Conservation (phyloP, 2,329 filamentous ascomycete genomes). For the Monosporascus sp. region DNA sequence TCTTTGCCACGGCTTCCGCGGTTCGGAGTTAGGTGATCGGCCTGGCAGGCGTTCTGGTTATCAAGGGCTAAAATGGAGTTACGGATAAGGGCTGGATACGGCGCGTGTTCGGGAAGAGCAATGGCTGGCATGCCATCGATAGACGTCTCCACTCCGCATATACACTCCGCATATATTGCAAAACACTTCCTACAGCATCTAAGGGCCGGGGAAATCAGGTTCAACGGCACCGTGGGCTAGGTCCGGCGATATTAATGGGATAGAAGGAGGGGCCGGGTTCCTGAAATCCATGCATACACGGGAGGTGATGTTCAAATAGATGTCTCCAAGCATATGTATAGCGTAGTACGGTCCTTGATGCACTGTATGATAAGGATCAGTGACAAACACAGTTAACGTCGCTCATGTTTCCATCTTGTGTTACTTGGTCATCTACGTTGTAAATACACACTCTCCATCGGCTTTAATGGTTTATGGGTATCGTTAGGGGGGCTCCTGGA, state of each 20-base stretch:
- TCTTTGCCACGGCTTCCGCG: neutral
- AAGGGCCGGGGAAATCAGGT: slow-evolving; percentile 4
- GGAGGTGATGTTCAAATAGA: neutral
- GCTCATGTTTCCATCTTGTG: too few relatives aligned
- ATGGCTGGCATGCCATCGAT: slow-evolving; percentile 25
- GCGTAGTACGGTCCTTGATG: neutral
- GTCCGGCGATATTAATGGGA: too few relatives aligned
- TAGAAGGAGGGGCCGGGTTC: neutral
- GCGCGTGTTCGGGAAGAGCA: slow-evolving; percentile 18
- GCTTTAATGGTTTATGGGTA: too few relatives aligned
- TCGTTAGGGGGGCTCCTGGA: too few relatives aligned
- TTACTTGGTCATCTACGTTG: too few relatives aligned
- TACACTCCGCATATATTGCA: slow-evolving; percentile 38
- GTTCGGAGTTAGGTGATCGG: neutral
- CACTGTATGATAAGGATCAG: neutral
- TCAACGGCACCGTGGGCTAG: neutral
- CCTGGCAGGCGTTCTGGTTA: neutral
- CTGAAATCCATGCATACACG: neutral
- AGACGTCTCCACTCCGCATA: slow-evolving; percentile 49
- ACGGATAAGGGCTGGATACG: neutral
- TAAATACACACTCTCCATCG: too few relatives aligned
- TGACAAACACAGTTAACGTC: too few relatives aligned
- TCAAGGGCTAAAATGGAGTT: neutral
- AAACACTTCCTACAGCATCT: slow-evolving; percentile 14
- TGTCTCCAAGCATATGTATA: neutral